A percentile compares a stretch with the other conserved stretches of the same genome.
These are phyloP conservation scores for Sordaria brevicollis DNA, from an alignment of 495 filamentous ascomycete species.

Conservation along the genomic window DNA sequence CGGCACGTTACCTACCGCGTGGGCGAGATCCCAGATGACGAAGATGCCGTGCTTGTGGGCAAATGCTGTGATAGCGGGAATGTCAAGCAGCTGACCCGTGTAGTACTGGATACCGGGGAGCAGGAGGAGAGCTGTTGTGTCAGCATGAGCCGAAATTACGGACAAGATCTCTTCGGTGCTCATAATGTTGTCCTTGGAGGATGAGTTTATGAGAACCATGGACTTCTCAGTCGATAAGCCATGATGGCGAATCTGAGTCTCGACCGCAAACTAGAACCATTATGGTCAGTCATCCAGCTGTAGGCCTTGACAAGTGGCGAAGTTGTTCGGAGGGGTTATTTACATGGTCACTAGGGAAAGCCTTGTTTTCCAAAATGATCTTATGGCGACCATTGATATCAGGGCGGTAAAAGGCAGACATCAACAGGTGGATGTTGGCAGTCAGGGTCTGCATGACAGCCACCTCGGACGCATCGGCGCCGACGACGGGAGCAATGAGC, in stretches of 20 bases:
- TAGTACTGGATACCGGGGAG: conserved; percentile 93
- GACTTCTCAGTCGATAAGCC: conserved; percentile 53
- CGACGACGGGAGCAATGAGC: conserved; percentile 74
- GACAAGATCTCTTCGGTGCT: conserved; percentile 64
- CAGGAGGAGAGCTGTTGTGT: conserved; percentile 66
- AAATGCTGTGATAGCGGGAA: conserved; percentile 69
- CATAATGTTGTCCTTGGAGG: conserved; percentile 42
- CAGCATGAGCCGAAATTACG: conserved; percentile 66
- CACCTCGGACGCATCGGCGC: conserved; percentile 70
- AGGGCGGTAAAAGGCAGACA: conserved; percentile 87
- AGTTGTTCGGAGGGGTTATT: conserved; percentile 2
- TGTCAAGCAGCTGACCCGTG: conserved; percentile 84
- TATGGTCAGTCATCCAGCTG: not conserved
- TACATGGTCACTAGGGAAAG: conserved; percentile 87
- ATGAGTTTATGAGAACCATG: conserved; percentile 68
- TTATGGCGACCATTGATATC: conserved; percentile 62
- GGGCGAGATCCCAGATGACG: conserved; percentile 91
- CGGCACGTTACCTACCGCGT: conserved; percentile 86
- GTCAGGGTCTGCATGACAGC: conserved; percentile 92
- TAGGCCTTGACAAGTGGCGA: not conserved
- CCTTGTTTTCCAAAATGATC: conserved; percentile 87
- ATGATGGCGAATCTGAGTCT: conserved; percentile 79
- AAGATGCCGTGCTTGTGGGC: conserved; percentile 67
- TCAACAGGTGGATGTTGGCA: conserved; percentile 79
- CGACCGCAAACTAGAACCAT: conserved; percentile 61